Evolutionary conservation across 108 stramenopile genomes (phyloP).

Genomic region (Bacterosira constricta): DNA sequence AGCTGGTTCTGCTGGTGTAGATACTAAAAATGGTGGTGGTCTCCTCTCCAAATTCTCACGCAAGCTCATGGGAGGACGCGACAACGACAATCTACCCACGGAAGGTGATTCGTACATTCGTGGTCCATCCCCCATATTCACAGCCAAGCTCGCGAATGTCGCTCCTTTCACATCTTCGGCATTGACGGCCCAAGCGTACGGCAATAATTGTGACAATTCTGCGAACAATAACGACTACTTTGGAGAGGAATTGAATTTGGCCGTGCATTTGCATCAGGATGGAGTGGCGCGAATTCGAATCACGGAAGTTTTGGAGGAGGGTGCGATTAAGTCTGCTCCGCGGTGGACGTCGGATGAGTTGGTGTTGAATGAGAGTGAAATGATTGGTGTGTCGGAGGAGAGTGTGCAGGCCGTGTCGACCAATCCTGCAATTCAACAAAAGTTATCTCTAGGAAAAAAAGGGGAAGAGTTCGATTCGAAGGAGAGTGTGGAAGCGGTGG

Average conservation of each 20-base stretch:
- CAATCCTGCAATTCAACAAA: slow-evolving; percentile 15
- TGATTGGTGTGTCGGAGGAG: slow-evolving; percentile 45
- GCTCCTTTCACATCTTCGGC: slow-evolving; percentile 61
- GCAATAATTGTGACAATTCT: slow-evolving; percentile 1
- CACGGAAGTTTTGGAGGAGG: slow-evolving; percentile 66
- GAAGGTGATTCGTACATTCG: slow-evolving; percentile 56
- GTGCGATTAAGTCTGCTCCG: slow-evolving; percentile 36
- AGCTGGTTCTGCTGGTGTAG: background rate
- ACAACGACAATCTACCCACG: background rate
- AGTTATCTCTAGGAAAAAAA: background rate
- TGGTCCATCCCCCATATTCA: slow-evolving; percentile 69
- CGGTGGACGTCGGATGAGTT: slow-evolving; percentile 87
- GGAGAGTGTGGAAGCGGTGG: background rate
- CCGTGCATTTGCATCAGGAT: slow-evolving; percentile 68
- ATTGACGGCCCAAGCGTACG: slow-evolving; percentile 36
- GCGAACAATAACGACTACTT: slow-evolving; percentile 21
- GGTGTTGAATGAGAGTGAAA: slow-evolving; percentile 74
- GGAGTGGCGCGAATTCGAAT: slow-evolving; percentile 82
- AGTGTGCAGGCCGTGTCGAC: slow-evolving; percentile 38
- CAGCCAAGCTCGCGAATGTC: slow-evolving; percentile 63
- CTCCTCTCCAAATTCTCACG: slow-evolving; percentile 19
- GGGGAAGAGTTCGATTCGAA: background rate
- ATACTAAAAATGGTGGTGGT: background rate
- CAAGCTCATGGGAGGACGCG: slow-evolving; percentile 43
- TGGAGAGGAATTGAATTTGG: slow-evolving; percentile 65